A percentile compares a stretch with the other conserved stretches of the same genome.
Conservation (phyloP, 257 asterid species). For the Penstemon davidsonii region DNA sequence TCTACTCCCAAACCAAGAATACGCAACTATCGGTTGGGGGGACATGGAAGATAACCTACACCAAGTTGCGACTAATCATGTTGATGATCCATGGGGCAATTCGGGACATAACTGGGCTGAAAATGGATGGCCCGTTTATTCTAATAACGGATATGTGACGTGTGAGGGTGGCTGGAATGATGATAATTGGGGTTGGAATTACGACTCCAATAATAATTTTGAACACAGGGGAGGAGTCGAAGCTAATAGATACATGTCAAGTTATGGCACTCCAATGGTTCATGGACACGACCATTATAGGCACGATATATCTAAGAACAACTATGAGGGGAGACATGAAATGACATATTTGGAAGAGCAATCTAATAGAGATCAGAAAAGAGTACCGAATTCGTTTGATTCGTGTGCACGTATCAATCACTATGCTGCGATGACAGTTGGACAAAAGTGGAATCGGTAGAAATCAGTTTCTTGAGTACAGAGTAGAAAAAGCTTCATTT, state of each 20-base stretch:
- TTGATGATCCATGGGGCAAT: conserved; percentile 24
- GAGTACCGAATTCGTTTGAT: conserved; percentile 27
- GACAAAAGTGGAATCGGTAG: conserved; percentile 40
- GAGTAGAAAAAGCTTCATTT: conserved; percentile 12
- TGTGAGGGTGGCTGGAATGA: conserved; percentile 38
- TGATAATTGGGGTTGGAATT: conserved; percentile 28
- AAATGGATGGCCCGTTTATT: conserved; percentile 34
- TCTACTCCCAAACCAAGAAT: conserved; percentile 39
- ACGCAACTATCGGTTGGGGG: conserved; percentile 62
- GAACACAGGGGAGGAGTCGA: conserved; percentile 8
- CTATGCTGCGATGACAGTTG: conserved; percentile 33
- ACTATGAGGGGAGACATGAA: conserved; percentile 20
- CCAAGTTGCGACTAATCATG: conserved; percentile 19
- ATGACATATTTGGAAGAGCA: conserved; percentile 18
- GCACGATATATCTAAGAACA: conserved; percentile 17
- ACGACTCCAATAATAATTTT: conserved; percentile 11
- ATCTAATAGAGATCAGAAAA: conserved; percentile 22
- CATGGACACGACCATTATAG: conserved; percentile 16
- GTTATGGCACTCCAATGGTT: conserved; percentile 23
- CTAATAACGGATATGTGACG: conserved; percentile 29
- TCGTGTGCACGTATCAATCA: conserved; percentile 28
- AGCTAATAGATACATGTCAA: conserved; percentile 23
- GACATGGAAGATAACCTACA: conserved; percentile 42
- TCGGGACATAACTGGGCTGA: conserved; percentile 32
- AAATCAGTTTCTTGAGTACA: conserved; percentile 21